Base-by-base conservation (phyloP, 768 basidiomycete species). In the Boletus pseudopeckii region DNA sequence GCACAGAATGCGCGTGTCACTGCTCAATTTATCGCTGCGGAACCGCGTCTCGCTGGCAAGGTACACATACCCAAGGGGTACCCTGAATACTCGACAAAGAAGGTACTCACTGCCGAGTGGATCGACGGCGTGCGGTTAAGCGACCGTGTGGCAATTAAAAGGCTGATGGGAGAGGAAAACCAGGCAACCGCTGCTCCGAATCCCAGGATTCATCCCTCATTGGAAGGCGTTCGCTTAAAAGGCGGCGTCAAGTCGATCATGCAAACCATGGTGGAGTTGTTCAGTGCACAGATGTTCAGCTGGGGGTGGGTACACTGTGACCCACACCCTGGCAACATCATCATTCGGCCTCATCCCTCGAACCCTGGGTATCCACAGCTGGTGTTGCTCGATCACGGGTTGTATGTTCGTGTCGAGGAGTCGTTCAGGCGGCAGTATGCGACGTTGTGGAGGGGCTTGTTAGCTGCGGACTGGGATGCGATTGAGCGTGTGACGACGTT, bases 301-400 rank as follows among this genome's bases (percentile, higher is more conserved):
- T 97, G 89, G 89, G 92, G 93, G 11, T 93, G 85, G 79, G 86
- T 93, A 4, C 86, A 91, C 68, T 92, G 92, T 64, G 83, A 85
- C 52, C 83, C 82, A 0, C 83, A 89, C 58, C 85, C 86, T 3
- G 88, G 89, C 10, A 92, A 96, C 69, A 80, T 95, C 54, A 82
- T 83, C 70, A 81, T 86, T 61, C 89, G 80, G 8, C 82, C 81
- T 1, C 56, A 66, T 38, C 69, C 69, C 30, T 56, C 45, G 22
- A 48, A 60, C 18, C 46, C 56, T 4, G 49, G 32, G 40, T 61
- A 67, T 6, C 77, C 83, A 2, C 85, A 89, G 61, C 75, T 92
- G 56, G 88, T 97, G 32, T 76, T 97, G 13, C 82, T 98, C 61
- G 95, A 98, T 66, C 95, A 98, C 66, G 95, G 95, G 1, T 74